Conservation (phyloP, 495 filamentous ascomycete genomes). For the Terfezia boudieri region DNA sequence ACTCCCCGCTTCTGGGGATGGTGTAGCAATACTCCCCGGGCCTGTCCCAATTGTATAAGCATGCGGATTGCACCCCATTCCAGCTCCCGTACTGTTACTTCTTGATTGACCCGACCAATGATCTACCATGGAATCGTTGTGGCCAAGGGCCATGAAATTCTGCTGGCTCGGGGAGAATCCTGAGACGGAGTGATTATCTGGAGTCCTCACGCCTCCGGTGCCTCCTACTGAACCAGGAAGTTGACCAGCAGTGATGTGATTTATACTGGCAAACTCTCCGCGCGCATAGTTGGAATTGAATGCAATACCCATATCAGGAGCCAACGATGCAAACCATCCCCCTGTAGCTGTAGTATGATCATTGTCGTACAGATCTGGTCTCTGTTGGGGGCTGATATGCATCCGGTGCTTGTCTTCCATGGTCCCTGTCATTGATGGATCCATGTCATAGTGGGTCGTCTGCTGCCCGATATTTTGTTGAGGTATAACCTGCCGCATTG, state of each 20-base stretch:
- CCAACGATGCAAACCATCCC: too few relatives aligned
- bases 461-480: neutral
- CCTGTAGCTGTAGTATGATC: too few relatives aligned
- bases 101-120: neutral
- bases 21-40: conserved; percentile 38
- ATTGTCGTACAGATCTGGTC: too few relatives aligned
- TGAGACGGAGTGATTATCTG: too few relatives aligned
- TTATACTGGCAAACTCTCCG: conserved; percentile 6
- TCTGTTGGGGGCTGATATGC: too few relatives aligned
- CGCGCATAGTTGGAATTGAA: too few relatives aligned
- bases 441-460: conserved; percentile 11
- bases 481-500: neutral
- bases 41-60: conserved; percentile 52
- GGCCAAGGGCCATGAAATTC: too few relatives aligned
- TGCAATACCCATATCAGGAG: too few relatives aligned
- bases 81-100: neutral
- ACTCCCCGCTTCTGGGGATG: conserved; percentile 20
- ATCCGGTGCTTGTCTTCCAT: too few relatives aligned
- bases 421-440: conserved; percentile 14
- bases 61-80: conserved; percentile 23
- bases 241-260: conserved; percentile 12
- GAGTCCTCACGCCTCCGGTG: neutral
- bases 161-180: too few relatives aligned
- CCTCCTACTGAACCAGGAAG: conserved; percentile 7
- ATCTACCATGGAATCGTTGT: neutral